phyloP scores from a whole-genome alignment of 108 stramenopile species.

The Asterionellopsis glacialis region DNA sequence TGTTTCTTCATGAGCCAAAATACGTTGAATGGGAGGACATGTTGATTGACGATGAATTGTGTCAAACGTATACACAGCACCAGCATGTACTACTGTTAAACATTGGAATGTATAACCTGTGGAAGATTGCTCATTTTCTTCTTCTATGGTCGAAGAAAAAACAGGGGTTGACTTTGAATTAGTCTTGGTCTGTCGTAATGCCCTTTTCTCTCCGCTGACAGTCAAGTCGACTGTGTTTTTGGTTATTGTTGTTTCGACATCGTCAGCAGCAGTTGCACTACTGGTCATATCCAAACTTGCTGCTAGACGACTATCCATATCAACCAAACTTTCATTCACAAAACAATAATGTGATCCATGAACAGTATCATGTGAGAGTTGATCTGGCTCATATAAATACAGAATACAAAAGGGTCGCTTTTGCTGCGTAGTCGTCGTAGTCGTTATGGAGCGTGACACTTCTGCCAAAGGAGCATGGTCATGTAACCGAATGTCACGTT shows the following conservation, averaged over 20 bases:
- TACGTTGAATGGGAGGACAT: constrained; percentile 33
- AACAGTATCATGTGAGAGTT: constrained; percentile 51
- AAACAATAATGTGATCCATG: constrained; percentile 67
- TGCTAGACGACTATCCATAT: constrained; percentile 41
- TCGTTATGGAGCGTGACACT: constrained; percentile 14
- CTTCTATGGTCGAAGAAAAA: too few species aligned
- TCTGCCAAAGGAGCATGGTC: constrained; percentile 63
- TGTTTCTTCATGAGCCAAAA: constrained; percentile 64
- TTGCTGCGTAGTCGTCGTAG: too few species aligned
- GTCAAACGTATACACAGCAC: constrained; percentile 34
- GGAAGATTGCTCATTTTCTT: not conserved
- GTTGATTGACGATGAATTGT: constrained; percentile 29
- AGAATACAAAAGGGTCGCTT: constrained; percentile 41
- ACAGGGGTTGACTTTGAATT: too few species aligned
- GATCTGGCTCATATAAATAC: constrained; percentile 71
- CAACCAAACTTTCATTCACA: constrained; percentile 58
- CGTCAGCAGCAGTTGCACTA: not conserved
- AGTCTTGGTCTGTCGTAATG: too few species aligned
- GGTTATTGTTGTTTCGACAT: too few species aligned
- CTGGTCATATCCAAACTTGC: constrained; percentile 1
- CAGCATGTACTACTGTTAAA: constrained; percentile 49
- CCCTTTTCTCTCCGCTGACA: too few species aligned
- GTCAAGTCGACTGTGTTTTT: too few species aligned
- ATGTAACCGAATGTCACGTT: constrained; percentile 54
- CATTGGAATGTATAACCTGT: constrained; percentile 38